Conservation (phyloP, 306 rosid species). For the Styphnolobium japonicum region DNA sequence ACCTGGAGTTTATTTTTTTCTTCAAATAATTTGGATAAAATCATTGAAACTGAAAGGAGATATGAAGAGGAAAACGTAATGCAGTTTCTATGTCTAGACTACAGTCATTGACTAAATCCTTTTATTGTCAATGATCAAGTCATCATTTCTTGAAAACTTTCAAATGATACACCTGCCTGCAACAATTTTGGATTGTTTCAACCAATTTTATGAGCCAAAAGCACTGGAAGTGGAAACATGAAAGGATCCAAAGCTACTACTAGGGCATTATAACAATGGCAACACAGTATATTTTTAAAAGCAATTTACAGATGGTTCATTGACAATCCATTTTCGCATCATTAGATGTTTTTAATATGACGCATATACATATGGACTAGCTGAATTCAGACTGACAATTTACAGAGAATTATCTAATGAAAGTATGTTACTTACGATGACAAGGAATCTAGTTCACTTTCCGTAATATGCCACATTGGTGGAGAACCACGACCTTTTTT, state of each 20-base stretch:
- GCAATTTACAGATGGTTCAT: background rate
- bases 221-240: background rate
- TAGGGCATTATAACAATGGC: background rate
- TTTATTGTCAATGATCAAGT: slow-evolving; percentile 1
- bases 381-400: background rate
- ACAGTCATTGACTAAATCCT: background rate
- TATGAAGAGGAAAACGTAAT: background rate
- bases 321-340: background rate
- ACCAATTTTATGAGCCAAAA: background rate
- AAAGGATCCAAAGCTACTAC: slow-evolving; percentile 2
- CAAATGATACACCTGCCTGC: slow-evolving; percentile 1
- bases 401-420: background rate
- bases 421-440: slow-evolving; percentile 63
- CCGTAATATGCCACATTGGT: slow-evolving; percentile 70
- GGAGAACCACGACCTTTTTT: slow-evolving; percentile 72
- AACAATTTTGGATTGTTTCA: background rate
- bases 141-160: background rate
- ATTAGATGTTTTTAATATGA: background rate
- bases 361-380: background rate
- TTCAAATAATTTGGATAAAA: background rate
- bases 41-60: background rate
- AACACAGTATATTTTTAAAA: background rate
- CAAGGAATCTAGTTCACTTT: slow-evolving; percentile 73
- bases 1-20: background rate
- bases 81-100: background rate